Conservation (phyloP, 2,329 filamentous ascomycete species). For the Rhynchosporium agropyri region DNA sequence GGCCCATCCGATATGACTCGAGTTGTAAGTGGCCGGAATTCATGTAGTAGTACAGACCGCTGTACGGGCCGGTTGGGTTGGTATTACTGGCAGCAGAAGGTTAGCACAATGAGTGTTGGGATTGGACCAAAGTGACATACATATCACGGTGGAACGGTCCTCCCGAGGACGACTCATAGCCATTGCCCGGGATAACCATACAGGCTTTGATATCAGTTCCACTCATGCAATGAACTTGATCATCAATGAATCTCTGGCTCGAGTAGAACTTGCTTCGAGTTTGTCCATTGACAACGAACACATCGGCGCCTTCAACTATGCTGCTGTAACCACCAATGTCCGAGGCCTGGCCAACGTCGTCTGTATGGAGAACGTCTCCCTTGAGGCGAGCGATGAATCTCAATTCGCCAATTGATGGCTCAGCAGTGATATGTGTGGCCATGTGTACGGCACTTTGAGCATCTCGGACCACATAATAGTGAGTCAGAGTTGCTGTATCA, state of each 20-base stretch:
- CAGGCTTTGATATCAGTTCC: slow-evolving; percentile 60
- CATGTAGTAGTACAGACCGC: slow-evolving; percentile 61
- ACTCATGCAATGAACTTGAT: slow-evolving; percentile 62
- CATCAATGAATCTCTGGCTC: slow-evolving; percentile 70
- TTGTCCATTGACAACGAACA: slow-evolving; percentile 61
- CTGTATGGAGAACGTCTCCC: slow-evolving; percentile 51
- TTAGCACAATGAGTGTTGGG: not conserved
- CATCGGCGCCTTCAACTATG: slow-evolving; percentile 61
- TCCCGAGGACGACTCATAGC: slow-evolving; percentile 64
- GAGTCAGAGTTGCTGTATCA: slow-evolving; percentile 60
- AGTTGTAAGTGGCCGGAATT: slow-evolving; percentile 67
- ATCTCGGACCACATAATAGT: slow-evolving; percentile 63
- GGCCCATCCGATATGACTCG: slow-evolving; percentile 61
- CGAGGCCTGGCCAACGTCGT: slow-evolving; percentile 57
- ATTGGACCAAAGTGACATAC: not conserved
- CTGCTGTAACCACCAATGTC: slow-evolving; percentile 53
- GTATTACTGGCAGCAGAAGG: slow-evolving; percentile 43
- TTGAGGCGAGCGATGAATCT: slow-evolving; percentile 66
- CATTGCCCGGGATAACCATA: slow-evolving; percentile 54
- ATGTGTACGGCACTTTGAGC: slow-evolving; percentile 60
- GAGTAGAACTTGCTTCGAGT: slow-evolving; percentile 73
- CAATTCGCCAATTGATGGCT: slow-evolving; percentile 60
- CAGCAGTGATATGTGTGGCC: slow-evolving; percentile 62
- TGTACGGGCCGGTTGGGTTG: slow-evolving; percentile 62
- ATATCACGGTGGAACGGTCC: slow-evolving; percentile 63